Evolutionary conservation across 2,329 filamentous ascomycete genomes (phyloP), one percentile per base, ranked within the genome.

Genomic region (Hirsutella thompsonii): DNA sequence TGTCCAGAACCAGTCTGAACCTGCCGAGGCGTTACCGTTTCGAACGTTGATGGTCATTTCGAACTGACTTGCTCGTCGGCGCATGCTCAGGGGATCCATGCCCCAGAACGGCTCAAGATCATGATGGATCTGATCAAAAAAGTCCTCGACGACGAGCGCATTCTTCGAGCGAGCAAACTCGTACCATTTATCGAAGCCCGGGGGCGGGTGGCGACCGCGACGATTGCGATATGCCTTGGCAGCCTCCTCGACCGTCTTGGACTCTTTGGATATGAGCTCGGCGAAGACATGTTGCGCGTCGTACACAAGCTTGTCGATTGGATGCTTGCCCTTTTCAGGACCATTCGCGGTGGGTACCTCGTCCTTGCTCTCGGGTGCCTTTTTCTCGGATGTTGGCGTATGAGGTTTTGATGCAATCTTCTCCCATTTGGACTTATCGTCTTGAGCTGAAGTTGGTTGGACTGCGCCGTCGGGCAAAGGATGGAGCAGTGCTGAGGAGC

Each of bases 121-220:
- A 46, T 76, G 67, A 57, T 78, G 74, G 40, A 81, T 71, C 46
- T 76, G 75, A 48, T 79, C 72, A 56, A 79, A 81, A 49, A 79
- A 81, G 38, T 75, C 70, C 49, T 81, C 77, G 10, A 81, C 62
- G 11, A 80, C 64, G 42, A 79, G 51, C 18, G 72, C 70, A 23
- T 72, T 61, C 39, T 66, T 61, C 18, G 69, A 59, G 23, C 58
- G 55, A 9, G 78, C 76, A 46, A 74, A 77, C 20, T 62, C 57
- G 53, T 72, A 74, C 76, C 77, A 81, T 28, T 67, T 60, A 45
- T 75, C 67, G 49, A 81, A 81, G 18, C 72, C 72, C 1, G 77
- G 77, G 2, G 77, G 77, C 6, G 76, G 78, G 49, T 81, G 73
- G 19, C 76, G 68, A 20, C 74, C 74, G 39, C 76, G 69, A 40